Conservation (phyloP, 208 protist genomes). For the Leishmania tropica region DNA sequence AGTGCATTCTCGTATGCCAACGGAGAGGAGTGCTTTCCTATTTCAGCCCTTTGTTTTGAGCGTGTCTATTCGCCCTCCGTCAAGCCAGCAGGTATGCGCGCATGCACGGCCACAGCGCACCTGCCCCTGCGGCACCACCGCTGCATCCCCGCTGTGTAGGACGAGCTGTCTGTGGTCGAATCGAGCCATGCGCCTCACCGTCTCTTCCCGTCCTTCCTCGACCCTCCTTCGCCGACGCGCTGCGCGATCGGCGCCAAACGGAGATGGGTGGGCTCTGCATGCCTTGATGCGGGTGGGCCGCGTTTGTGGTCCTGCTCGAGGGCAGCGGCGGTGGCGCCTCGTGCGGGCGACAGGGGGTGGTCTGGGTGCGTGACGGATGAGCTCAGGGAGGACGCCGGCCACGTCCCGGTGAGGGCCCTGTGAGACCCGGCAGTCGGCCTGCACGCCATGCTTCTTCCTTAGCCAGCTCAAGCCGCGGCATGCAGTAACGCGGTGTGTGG, state of each 20-base stretch:
- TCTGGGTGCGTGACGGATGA: too few relatives aligned
- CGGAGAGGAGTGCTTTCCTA: too few relatives aligned
- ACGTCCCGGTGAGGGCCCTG: background rate
- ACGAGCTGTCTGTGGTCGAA: background rate
- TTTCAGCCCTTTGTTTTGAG: too few relatives aligned
- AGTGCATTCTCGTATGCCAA: too few relatives aligned
- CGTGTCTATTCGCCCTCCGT: background rate
- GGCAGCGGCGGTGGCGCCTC: background rate
- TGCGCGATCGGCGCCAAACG: background rate
- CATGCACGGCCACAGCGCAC: background rate
- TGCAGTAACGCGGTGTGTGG: too few relatives aligned
- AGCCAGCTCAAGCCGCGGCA: too few relatives aligned
- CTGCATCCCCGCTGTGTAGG: background rate
- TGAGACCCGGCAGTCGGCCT: too few relatives aligned
- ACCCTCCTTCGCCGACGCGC: background rate
- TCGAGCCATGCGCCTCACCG: background rate
- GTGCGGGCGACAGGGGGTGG: too few relatives aligned
- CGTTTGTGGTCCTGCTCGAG: background rate
- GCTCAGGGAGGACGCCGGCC: too few relatives aligned
- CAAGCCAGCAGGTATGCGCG: background rate
- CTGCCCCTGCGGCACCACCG: background rate
- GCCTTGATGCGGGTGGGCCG: background rate
- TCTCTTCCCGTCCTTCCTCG: background rate
- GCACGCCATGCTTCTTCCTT: too few relatives aligned
- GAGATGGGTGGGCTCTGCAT: background rate